Percentiles rank a stretch among this genome's conserved stretches.
Evolutionary conservation across 331 rosid genomes (phyloP).

Genomic region (Phaseolus coccineus): DNA sequence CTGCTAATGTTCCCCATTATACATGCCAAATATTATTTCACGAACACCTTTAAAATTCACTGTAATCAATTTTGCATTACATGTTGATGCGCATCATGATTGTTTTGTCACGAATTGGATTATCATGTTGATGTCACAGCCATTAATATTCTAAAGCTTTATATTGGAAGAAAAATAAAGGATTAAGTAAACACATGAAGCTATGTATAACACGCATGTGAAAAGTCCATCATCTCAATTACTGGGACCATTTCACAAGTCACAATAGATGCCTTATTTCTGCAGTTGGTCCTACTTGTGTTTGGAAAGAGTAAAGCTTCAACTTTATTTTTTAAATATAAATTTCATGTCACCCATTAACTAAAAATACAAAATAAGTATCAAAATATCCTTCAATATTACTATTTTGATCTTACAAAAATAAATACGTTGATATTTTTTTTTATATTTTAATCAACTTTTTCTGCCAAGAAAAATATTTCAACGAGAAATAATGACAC

Average conservation of each 20-base stretch:
- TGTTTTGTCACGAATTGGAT: constrained; percentile 13
- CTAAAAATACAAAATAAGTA: neutral
- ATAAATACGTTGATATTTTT: neutral
- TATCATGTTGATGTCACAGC: neutral
- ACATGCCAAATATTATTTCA: constrained; percentile 38
- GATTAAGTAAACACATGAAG: neutral
- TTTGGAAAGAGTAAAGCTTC: neutral
- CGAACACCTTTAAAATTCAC: constrained; percentile 8
- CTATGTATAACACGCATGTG: constrained; percentile 36
- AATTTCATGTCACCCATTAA: neutral
- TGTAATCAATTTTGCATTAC: constrained; percentile 25
- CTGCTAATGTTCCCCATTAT: constrained; percentile 30
- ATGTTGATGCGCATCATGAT: constrained; percentile 38
- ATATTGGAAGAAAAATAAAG: neutral
- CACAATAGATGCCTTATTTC: neutral
- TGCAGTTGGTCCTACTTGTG: neutral
- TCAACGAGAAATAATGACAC: neutral
- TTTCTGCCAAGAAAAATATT: neutral
- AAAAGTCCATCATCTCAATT: constrained; percentile 19
- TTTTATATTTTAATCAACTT: neutral
- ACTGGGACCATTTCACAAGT: constrained; percentile 9
- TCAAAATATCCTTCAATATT: neutral
- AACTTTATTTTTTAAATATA: neutral
- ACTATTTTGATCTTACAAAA: neutral
- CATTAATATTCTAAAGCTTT: neutral